Percentiles rank a stretch among this genome's conserved stretches.
Conservation (phyloP, 441 rosid species). For the Metrosideros polymorpha region DNA sequence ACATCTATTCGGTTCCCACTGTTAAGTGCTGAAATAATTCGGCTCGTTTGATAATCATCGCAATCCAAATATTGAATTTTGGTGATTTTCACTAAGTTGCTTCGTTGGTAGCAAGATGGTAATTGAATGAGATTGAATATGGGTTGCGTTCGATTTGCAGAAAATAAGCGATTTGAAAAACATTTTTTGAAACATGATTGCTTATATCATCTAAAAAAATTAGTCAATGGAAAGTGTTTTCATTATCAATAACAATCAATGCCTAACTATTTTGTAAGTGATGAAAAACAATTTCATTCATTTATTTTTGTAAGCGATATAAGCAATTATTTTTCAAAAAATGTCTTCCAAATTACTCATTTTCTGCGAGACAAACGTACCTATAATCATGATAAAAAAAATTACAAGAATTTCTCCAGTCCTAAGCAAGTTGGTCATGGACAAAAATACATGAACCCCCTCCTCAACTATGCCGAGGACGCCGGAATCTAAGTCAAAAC, state of each 20-base stretch:
- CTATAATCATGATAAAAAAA: not conserved
- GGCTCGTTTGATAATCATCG: not conserved
- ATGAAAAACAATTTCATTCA: too few species aligned
- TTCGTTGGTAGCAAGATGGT: not conserved
- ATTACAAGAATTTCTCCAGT: not conserved
- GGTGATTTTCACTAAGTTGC: not conserved
- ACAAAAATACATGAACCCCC: not conserved
- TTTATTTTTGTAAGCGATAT: too few species aligned
- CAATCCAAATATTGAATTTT: not conserved
- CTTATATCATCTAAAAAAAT: too few species aligned
- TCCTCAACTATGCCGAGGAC: not conserved
- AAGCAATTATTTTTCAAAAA: too few species aligned
- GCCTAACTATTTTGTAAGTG: too few species aligned
- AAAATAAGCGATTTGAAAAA: too few species aligned
- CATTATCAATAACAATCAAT: too few species aligned
- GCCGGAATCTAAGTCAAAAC: not conserved
- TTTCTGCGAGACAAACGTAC: too few species aligned
- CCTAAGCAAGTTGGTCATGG: not conserved
- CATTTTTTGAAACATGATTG: too few species aligned
- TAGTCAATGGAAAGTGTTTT: too few species aligned
- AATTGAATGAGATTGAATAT: not conserved
- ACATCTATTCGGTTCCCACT: not conserved
- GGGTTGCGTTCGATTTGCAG: too few species aligned
- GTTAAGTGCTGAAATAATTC: not conserved
- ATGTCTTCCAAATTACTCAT: too few species aligned